Evolutionary conservation across 441 rosid genomes (phyloP).

Genomic region (Erysimum pusillum): DNA sequence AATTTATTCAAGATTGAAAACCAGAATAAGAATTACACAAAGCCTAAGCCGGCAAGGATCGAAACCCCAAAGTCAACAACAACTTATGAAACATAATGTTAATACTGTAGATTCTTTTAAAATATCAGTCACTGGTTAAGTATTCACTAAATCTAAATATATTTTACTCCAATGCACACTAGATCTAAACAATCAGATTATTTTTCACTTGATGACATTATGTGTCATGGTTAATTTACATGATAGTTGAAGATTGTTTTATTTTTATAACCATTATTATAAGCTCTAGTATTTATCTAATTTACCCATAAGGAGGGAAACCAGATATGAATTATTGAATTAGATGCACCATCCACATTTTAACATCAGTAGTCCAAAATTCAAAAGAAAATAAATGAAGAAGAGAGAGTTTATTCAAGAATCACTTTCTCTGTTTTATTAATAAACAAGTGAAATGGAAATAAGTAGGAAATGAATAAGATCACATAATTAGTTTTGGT

Average conservation of each 20-base stretch:
- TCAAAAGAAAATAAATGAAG: background rate
- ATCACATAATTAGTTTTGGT: slow-evolving; percentile 48
- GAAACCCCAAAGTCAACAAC: no score
- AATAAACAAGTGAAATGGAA: slow-evolving; percentile 43
- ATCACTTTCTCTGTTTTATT: slow-evolving; percentile 41
- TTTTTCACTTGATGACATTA: background rate
- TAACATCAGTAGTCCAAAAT: background rate
- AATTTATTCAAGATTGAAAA: no score
- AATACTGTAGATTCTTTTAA: background rate
- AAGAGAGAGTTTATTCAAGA: slow-evolving; percentile 35
- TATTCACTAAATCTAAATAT: background rate
- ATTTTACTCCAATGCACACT: background rate
- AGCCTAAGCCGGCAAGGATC: no score
- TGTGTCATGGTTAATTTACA: background rate
- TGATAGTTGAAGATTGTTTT: background rate
- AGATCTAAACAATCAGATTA: background rate
- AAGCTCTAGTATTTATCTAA: slow-evolving; percentile 1
- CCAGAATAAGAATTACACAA: no score
- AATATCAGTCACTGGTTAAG: background rate
- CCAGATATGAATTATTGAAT: slow-evolving; percentile 6
- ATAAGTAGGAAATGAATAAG: slow-evolving; percentile 42
- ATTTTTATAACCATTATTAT: background rate
- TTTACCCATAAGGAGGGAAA: background rate
- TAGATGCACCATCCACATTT: background rate
- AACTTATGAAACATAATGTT: background rate